Evolutionary conservation across 768 basidiomycete species (phyloP).

Genomic region (Tulasnella sp.): DNA sequence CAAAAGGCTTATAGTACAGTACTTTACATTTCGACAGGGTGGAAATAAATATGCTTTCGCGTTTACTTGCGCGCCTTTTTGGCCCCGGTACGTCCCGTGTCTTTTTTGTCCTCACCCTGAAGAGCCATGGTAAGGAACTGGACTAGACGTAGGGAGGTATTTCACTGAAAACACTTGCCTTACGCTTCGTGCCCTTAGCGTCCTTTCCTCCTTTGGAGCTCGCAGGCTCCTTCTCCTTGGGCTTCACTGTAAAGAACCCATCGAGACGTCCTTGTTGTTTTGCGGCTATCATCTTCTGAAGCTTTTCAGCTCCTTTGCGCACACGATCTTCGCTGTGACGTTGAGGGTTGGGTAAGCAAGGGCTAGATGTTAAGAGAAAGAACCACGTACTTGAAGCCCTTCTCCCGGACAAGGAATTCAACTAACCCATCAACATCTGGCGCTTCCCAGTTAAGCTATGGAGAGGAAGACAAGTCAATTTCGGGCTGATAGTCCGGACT

Average conservation of each 20-base stretch:
- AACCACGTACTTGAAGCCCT: constrained; percentile 86
- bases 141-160: too few relatives aligned
- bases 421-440: constrained; percentile 93
- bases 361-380: not conserved
- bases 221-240: constrained; percentile 43
- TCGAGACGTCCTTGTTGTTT: constrained; percentile 97
- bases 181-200: constrained; percentile 47
- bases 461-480: not conserved
- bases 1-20: too few relatives aligned
- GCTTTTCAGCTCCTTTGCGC: constrained; percentile 89
- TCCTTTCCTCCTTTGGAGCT: constrained; percentile 27
- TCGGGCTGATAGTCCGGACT: constrained; percentile 1
- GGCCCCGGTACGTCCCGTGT: not conserved
- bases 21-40: too few relatives aligned
- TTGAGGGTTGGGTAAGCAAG: constrained; percentile 20
- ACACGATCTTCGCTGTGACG: constrained; percentile 85
- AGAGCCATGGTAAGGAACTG: not conserved
- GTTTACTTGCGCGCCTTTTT: not conserved
- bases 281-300: constrained; percentile 75
- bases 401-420: constrained; percentile 87
- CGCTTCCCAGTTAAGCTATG: constrained; percentile 85
- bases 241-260: constrained; percentile 82
- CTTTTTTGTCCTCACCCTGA: not conserved
- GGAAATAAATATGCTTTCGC: not conserved
- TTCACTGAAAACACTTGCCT: constrained; percentile 39